A percentile compares a stretch with the other conserved stretches of the same genome.
Conservation (phyloP, 1,284 basidiomycete species). For the Heterobasidion occidentale region DNA sequence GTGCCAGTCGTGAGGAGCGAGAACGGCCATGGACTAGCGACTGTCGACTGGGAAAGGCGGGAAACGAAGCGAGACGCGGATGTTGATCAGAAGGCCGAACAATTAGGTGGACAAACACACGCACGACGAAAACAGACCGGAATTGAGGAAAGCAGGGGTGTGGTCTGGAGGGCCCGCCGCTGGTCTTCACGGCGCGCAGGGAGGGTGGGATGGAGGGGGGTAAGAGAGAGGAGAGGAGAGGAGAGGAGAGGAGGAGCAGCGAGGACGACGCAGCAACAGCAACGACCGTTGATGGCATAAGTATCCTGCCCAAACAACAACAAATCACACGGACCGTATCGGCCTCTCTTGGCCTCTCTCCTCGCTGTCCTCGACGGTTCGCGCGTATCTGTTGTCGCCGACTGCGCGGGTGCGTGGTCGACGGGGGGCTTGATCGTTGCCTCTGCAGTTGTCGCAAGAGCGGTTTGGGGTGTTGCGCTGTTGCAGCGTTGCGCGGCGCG, state of each 20-base stretch:
- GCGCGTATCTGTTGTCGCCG: too few species aligned
- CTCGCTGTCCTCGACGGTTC: too few species aligned
- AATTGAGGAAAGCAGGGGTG: neutral
- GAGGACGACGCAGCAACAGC: neutral
- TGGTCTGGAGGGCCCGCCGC: too few species aligned
- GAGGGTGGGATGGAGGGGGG: neutral
- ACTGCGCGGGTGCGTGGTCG: too few species aligned
- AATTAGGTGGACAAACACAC: neutral
- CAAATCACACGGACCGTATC: neutral
- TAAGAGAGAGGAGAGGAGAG: neutral
- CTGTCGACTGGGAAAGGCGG: slow-evolving; percentile 10
- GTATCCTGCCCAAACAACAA: neutral
- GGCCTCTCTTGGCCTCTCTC: too few species aligned
- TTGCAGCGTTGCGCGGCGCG: too few species aligned
- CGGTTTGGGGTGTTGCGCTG: too few species aligned
- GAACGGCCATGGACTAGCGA: slow-evolving; percentile 62
- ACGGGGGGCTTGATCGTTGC: too few species aligned
- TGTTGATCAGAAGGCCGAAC: neutral
- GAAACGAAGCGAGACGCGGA: slow-evolving; percentile 4
- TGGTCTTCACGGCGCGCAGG: too few species aligned
- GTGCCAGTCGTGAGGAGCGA: slow-evolving; percentile 67
- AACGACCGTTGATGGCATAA: neutral
- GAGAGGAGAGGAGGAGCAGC: slow-evolving; percentile 3
- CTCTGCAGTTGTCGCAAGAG: too few species aligned
- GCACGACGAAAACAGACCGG: neutral